A percentile compares a stretch with the other conserved stretches of the same genome.
Conservation (phyloP, 2,329 filamentous ascomycete genomes). For the Ophiocordyceps robertsii region DNA sequence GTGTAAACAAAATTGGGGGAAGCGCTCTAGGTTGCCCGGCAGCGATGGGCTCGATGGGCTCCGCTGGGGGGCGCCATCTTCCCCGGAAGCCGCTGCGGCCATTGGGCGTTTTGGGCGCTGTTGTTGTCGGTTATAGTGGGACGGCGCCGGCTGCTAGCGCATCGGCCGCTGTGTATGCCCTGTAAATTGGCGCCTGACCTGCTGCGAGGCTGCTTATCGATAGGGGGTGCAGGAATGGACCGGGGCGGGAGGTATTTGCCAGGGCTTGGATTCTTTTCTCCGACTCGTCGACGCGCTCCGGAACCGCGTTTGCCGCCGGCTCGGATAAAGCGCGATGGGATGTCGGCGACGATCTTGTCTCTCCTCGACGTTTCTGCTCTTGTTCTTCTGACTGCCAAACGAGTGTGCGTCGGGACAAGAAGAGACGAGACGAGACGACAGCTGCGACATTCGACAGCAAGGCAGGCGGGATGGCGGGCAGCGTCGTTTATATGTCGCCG, state of each 20-base stretch:
- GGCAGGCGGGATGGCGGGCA: not conserved
- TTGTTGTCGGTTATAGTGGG: not conserved
- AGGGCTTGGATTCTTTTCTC: too few species aligned
- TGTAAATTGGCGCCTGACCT: not conserved
- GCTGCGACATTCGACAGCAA: not conserved
- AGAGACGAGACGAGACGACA: not conserved
- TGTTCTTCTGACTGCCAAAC: not conserved
- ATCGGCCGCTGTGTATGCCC: not conserved
- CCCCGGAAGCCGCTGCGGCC: constrained; percentile 3
- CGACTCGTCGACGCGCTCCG: too few species aligned
- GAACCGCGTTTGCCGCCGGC: too few species aligned
- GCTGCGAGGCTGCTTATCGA: too few species aligned
- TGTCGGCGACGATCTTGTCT: too few species aligned
- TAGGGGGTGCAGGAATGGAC: too few species aligned
- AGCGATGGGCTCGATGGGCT: too few species aligned
- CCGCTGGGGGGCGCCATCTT: constrained; percentile 4
- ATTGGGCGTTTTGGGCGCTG: constrained; percentile 2
- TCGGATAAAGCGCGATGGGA: too few species aligned
- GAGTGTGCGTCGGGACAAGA: not conserved
- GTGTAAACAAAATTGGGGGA: constrained; percentile 32
- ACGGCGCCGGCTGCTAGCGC: not conserved
- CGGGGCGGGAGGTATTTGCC: too few species aligned
- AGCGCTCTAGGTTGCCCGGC: constrained; percentile 25
- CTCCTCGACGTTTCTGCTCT: too few species aligned
- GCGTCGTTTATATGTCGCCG: not conserved